Conservation (phyloP, 371 early-diverging fungal genomes). For the Haplosporangium sp. region DNA sequence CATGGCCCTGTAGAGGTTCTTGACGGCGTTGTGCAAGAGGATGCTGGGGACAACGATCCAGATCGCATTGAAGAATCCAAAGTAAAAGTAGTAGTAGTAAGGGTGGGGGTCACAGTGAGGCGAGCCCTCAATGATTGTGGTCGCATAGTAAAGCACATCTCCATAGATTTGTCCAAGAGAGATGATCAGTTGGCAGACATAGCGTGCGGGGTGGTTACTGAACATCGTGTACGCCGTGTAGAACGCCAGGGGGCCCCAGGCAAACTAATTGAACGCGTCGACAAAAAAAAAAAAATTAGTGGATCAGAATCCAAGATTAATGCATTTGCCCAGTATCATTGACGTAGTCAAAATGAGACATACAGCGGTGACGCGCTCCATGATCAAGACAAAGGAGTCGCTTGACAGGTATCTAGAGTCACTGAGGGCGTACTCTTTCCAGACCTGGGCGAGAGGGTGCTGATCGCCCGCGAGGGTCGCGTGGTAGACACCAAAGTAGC, state of each 20-base stretch:
- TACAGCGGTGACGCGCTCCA: conserved; percentile 92
- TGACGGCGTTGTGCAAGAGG: conserved; percentile 59
- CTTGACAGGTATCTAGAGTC: conserved; percentile 89
- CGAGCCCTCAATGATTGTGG: conserved; percentile 71
- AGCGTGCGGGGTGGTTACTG: conserved; percentile 67
- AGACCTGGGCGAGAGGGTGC: conserved; percentile 79
- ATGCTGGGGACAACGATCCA: conserved; percentile 78
- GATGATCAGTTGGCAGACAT: conserved; percentile 76
- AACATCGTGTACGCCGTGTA: conserved; percentile 73
- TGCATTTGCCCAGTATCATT: background rate
- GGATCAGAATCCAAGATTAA: background rate
- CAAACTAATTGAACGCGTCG: conserved; percentile 59
- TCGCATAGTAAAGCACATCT: conserved; percentile 76
- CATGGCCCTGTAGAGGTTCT: conserved; percentile 57
- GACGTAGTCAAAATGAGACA: conserved; percentile 22
- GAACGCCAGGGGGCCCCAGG: conserved; percentile 84
- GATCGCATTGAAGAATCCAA: conserved; percentile 73
- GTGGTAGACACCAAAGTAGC: conserved; percentile 81
- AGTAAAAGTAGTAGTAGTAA: conserved; percentile 84
- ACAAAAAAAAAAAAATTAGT: background rate
- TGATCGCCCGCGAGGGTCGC: conserved; percentile 71
- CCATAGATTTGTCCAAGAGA: conserved; percentile 85
- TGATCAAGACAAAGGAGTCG: conserved; percentile 81
- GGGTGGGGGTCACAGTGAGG: conserved; percentile 74
- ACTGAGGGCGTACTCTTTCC: conserved; percentile 92